Evolutionary conservation across 2,329 filamentous ascomycete species (phyloP).

Genomic region (Ascochyta fabae): DNA sequence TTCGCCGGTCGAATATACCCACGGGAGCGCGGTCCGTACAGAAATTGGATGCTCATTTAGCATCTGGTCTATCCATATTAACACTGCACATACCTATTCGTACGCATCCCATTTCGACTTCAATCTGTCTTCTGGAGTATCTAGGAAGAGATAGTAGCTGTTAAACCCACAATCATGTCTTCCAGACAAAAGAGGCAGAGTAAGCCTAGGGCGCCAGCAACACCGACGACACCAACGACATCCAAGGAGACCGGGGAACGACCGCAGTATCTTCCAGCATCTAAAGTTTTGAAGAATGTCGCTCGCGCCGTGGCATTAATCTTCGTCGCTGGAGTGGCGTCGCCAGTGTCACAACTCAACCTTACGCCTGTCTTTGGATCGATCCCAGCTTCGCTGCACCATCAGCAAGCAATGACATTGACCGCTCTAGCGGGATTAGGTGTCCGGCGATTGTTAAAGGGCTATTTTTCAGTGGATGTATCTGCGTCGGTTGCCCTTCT

Average conservation of each 20-base stretch:
- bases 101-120: background rate
- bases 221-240: constrained; percentile 3
- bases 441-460: constrained; percentile 64
- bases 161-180: constrained; percentile 32
- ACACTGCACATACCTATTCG: background rate
- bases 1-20: constrained; percentile 31
- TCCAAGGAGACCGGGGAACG: constrained; percentile 34
- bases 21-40: constrained; percentile 32
- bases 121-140: background rate
- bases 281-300: constrained; percentile 40
- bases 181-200: constrained; percentile 42
- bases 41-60: constrained; percentile 24
- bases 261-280: constrained; percentile 29
- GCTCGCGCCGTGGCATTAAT: constrained; percentile 53
- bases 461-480: constrained; percentile 57
- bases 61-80: constrained; percentile 26
- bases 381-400: constrained; percentile 76
- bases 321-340: constrained; percentile 66
- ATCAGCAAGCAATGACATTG: constrained; percentile 69
- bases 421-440: constrained; percentile 76
- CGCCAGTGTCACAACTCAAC: constrained; percentile 74
- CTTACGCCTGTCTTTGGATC: constrained; percentile 89
- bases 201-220: constrained; percentile 39
- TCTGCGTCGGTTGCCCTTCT: constrained; percentile 70
- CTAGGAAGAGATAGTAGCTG: constrained; percentile 12